These are phyloP conservation scores for Wickerhamiella cacticola DNA, from an alignment of 805 yeast species.

Conservation along the genomic window DNA sequence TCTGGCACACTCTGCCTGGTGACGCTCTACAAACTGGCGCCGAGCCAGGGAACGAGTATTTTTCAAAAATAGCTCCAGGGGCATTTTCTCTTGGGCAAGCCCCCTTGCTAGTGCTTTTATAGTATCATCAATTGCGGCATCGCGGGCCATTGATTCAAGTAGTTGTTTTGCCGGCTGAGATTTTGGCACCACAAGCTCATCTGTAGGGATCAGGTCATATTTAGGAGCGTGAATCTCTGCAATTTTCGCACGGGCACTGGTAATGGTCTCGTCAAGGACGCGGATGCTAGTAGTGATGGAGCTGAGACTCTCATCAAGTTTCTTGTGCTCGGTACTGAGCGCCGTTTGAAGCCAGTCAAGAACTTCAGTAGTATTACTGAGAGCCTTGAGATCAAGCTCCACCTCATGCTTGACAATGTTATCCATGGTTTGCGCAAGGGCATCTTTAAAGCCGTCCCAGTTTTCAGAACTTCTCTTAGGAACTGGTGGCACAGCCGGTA, in stretches of 20 bases:
- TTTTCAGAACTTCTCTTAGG: background rate
- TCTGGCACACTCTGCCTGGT: background rate
- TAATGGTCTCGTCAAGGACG: conserved; percentile 26
- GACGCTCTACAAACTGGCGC: conserved; percentile 45
- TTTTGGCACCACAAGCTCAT: conserved; percentile 39
- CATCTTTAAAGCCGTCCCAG: conserved; percentile 28
- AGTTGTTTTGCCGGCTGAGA: conserved; percentile 47
- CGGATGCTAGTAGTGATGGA: conserved; percentile 26
- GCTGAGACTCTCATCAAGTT: conserved; percentile 23
- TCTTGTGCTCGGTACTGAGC: conserved; percentile 29
- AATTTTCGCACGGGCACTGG: conserved; percentile 25
- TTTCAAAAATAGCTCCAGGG: conserved; percentile 35
- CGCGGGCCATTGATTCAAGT: conserved; percentile 51
- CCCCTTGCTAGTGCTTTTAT: conserved; percentile 45
- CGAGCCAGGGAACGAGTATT: conserved; percentile 46
- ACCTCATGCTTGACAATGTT: conserved; percentile 22
- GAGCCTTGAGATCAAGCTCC: conserved; percentile 22
- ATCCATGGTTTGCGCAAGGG: conserved; percentile 22
- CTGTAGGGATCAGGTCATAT: conserved; percentile 28
- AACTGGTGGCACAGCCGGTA: conserved; percentile 14
- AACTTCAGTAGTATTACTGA: conserved; percentile 30
- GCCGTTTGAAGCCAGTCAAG: conserved; percentile 29
- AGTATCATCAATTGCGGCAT: conserved; percentile 61
- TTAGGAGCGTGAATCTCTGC: background rate
- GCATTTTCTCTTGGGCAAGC: conserved; percentile 38